These are phyloP conservation scores for Linderina pennispora DNA, from an alignment of 192 early-diverging fungal species.

Conservation along the genomic window DNA sequence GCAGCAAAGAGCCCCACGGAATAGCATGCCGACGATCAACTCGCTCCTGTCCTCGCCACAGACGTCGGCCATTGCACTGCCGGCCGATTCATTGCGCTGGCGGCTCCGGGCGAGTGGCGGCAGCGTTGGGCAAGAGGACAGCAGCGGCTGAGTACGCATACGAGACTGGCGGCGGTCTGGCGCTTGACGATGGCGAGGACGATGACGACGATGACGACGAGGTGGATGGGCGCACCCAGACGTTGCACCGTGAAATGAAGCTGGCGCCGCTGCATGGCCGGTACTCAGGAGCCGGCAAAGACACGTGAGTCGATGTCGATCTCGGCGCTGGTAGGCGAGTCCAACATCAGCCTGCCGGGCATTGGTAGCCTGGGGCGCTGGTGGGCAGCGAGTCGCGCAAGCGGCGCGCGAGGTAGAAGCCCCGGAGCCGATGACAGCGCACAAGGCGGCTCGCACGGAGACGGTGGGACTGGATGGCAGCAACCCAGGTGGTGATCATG, in stretches of 20 bases:
- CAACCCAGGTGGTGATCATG: slow-evolving; percentile 65
- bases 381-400: slow-evolving; percentile 3
- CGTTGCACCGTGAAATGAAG: background rate
- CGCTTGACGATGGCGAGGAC: background rate
- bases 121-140: too few relatives aligned
- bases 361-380: background rate
- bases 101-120: background rate
- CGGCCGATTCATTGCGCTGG: background rate
- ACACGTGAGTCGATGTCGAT: background rate
- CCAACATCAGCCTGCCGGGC: background rate
- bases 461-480: background rate
- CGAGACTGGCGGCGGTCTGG: background rate
- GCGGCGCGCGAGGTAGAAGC: slow-evolving; percentile 12
- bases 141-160: too few relatives aligned
- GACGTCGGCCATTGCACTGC: background rate
- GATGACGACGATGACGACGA: background rate
- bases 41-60: slow-evolving; percentile 6
- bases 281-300: background rate
- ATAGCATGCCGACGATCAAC: slow-evolving; percentile 6
- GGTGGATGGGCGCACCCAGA: background rate
- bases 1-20: too few relatives aligned
- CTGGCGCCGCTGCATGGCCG: background rate
- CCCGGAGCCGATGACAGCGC: slow-evolving; percentile 12
- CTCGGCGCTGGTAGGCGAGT: background rate
- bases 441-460: slow-evolving; percentile 26